Conservation (phyloP, 495 filamentous ascomycete genomes). For the Amniculicola lignicola region DNA sequence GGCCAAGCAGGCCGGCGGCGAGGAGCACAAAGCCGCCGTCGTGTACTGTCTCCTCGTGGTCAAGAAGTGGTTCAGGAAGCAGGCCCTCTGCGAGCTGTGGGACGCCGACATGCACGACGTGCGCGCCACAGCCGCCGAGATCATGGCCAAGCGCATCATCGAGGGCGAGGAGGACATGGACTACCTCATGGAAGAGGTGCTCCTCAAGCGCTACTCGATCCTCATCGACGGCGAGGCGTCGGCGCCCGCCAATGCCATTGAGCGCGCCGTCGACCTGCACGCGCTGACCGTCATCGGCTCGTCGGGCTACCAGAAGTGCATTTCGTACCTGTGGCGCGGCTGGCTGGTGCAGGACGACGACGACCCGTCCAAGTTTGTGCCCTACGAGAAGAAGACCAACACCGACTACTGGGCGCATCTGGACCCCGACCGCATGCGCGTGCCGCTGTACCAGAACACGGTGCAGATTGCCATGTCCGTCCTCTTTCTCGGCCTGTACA, state of each 20-base stretch:
- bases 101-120: slow-evolving; percentile 80
- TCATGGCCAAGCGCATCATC: slow-evolving; percentile 92
- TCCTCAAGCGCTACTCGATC: slow-evolving; percentile 91
- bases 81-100: slow-evolving; percentile 80
- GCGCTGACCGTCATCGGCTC: slow-evolving; percentile 81
- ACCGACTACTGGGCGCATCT: slow-evolving; percentile 74
- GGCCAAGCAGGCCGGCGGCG: slow-evolving; percentile 74
- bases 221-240: slow-evolving; percentile 68
- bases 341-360: slow-evolving; percentile 95
- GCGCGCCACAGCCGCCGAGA: slow-evolving; percentile 81
- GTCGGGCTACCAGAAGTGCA: slow-evolving; percentile 93
- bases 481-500: slow-evolving; percentile 80
- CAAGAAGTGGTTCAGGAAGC: slow-evolving; percentile 84
- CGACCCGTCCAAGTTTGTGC: slow-evolving; percentile 79
- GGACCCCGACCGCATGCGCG: slow-evolving; percentile 89
- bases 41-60: slow-evolving; percentile 84
- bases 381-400: slow-evolving; percentile 74
- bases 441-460: slow-evolving; percentile 85
- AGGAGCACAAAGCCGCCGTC: slow-evolving; percentile 71
- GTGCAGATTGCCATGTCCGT: slow-evolving; percentile 82
- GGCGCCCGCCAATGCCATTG: slow-evolving; percentile 77
- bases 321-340: slow-evolving; percentile 85
- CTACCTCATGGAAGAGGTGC: slow-evolving; percentile 71
- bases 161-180: slow-evolving; percentile 73
- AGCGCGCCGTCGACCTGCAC: slow-evolving; percentile 89